Conservation (phyloP, 441 rosid genomes). For the Populus tomentosa region DNA sequence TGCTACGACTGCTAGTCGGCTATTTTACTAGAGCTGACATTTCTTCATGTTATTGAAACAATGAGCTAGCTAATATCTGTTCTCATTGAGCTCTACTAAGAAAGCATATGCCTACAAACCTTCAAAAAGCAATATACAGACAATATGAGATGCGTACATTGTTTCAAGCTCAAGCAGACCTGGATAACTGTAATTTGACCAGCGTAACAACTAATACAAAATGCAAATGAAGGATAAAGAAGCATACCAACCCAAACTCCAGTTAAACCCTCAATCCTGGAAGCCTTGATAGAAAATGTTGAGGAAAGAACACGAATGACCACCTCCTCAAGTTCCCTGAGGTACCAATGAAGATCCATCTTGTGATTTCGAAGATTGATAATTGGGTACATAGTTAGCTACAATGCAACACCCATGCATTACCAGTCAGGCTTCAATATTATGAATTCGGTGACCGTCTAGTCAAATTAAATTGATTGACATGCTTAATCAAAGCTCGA, state of each 20-base stretch:
- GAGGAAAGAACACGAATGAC: constrained; percentile 66
- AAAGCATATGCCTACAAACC: neutral
- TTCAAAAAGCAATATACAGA: neutral
- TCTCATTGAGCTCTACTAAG: neutral
- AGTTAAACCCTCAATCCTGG: constrained; percentile 67
- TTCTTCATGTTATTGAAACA: neutral
- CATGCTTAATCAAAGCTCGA: neutral
- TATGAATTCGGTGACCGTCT: neutral
- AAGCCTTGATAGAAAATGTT: constrained; percentile 64
- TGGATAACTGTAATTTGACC: constrained; percentile 1
- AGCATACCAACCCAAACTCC: constrained; percentile 88
- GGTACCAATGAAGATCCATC: constrained; percentile 98
- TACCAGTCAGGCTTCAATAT: neutral
- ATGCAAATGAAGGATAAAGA: neutral
- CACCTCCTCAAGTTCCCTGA: constrained; percentile 81
- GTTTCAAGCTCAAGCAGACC: constrained; percentile 6
- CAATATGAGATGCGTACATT: neutral
- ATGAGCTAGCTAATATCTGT: neutral
- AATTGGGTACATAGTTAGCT: constrained; percentile 88
- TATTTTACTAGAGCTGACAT: neutral
- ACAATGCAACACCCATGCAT: constrained; percentile 22
- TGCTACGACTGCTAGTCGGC: neutral
- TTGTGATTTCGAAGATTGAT: constrained; percentile 78
- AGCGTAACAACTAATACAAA: neutral
- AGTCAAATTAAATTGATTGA: too few relatives aligned